phyloP scores from a whole-genome alignment of 2,329 filamentous ascomycete genomes.

The Epichloe sylvatica region DNA sequence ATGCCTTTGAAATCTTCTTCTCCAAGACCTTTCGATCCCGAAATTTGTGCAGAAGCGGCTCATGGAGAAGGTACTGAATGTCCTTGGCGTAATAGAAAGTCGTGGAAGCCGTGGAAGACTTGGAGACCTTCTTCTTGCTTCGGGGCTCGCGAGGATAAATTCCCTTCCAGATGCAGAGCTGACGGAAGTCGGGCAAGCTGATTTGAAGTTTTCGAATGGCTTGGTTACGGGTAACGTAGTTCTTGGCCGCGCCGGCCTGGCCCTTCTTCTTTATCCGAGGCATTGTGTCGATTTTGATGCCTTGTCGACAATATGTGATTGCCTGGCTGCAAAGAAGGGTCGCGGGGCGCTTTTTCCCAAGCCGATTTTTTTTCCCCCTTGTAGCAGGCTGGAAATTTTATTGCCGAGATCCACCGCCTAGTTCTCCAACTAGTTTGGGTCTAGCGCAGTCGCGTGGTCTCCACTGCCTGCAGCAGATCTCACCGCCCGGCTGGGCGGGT shows the following conservation, averaged over 20 bases:
- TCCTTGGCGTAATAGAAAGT: constrained; percentile 91
- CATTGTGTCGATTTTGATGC: constrained; percentile 32
- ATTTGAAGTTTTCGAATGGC: constrained; percentile 96
- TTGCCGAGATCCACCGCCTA: constrained; percentile 19
- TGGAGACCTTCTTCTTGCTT: constrained; percentile 92
- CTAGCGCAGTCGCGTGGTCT: constrained; percentile 7
- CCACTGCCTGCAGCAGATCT: constrained; percentile 5
- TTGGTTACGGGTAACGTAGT: constrained; percentile 95
- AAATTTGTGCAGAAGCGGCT: constrained; percentile 87
- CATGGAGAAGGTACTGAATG: constrained; percentile 95
- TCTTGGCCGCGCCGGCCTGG: constrained; percentile 83
- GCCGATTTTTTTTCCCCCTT: constrained; percentile 12
- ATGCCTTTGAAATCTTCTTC: constrained; percentile 90
- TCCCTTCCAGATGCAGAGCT: constrained; percentile 98
- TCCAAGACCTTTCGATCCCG: constrained; percentile 92
- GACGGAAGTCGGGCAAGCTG: constrained; percentile 90
- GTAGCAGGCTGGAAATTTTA: constrained; percentile 17
- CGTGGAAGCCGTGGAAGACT: constrained; percentile 76
- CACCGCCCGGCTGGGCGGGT: constrained; percentile 12
- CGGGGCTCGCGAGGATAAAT: constrained; percentile 96
- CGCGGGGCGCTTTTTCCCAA: constrained; percentile 20
- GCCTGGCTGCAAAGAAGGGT: constrained; percentile 8
- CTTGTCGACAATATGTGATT: constrained; percentile 4
- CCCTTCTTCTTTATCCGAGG: constrained; percentile 83
- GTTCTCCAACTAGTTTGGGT: constrained; percentile 1